A percentile compares a stretch with the other conserved stretches of the same genome.
These are phyloP conservation scores for Phialophora expanda DNA, from an alignment of 2,329 filamentous ascomycete species.

Conservation along the genomic window DNA sequence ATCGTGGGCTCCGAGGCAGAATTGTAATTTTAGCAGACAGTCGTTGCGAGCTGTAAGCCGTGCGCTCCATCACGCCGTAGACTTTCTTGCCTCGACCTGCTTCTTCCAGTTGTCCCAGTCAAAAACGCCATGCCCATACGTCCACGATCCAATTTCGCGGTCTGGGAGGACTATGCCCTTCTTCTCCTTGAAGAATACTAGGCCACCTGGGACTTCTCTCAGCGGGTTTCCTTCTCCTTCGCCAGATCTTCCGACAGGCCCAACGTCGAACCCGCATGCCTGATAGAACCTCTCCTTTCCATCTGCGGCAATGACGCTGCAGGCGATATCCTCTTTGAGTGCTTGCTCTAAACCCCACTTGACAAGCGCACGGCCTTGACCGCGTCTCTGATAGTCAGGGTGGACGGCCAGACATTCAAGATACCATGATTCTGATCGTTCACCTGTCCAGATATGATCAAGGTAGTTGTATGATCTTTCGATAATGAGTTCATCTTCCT, in stretches of 20 bases:
- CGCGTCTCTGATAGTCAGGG: conserved; percentile 48
- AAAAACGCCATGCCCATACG: conserved; percentile 29
- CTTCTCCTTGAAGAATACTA: conserved; percentile 36
- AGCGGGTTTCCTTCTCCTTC: conserved; percentile 36
- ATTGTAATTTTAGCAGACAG: neutral
- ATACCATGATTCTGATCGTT: conserved; percentile 44
- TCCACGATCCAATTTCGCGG: conserved; percentile 28
- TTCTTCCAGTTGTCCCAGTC: conserved; percentile 32
- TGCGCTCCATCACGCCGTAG: neutral
- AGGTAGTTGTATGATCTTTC: conserved; percentile 33
- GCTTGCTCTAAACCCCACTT: conserved; percentile 48
- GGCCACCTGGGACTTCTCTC: conserved; percentile 30
- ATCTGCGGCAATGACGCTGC: conserved; percentile 49
- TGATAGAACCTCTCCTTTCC: conserved; percentile 52
- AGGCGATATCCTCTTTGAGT: conserved; percentile 30
- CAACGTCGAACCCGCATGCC: conserved; percentile 44
- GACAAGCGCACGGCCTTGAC: conserved; percentile 49
- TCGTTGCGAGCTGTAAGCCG: neutral
- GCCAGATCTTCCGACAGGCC: conserved; percentile 34
- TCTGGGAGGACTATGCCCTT: conserved; percentile 25
- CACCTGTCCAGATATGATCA: conserved; percentile 42
- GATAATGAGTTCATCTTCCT: conserved; percentile 29
- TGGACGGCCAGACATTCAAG: conserved; percentile 39
- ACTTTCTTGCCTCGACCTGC: conserved; percentile 4
- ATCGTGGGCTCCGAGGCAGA: neutral